Evolutionary conservation across 2,329 filamentous ascomycete genomes (phyloP).

Genomic region (Macrophomina phaseolina): DNA sequence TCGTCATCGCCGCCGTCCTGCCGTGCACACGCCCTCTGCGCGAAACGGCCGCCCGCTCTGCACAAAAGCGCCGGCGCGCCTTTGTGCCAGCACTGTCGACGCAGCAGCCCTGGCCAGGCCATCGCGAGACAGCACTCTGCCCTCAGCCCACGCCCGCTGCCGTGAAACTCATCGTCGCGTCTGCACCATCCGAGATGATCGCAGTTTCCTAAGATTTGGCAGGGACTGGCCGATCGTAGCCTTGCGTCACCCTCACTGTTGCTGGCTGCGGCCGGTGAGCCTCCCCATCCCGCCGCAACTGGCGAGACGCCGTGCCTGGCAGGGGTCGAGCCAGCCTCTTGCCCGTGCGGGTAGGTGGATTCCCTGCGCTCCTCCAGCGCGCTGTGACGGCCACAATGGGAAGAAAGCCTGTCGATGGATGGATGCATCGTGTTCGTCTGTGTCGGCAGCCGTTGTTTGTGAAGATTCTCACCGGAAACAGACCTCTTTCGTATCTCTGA

Average conservation of each 20-base stretch:
- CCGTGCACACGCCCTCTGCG: background rate
- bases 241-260: conserved; percentile 10
- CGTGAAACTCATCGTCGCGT: conserved; percentile 7
- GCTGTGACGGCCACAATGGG: background rate
- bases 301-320: conserved; percentile 21
- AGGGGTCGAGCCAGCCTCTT: conserved; percentile 10
- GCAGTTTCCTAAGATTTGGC: conserved; percentile 23
- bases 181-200: conserved; percentile 5
- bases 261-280: conserved; percentile 16
- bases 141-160: conserved; percentile 19
- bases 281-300: conserved; percentile 12
- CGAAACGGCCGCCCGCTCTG: background rate
- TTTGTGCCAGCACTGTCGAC: conserved; percentile 4
- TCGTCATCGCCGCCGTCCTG: conserved; percentile 2
- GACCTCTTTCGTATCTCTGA: background rate
- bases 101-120: conserved; percentile 2
- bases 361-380: background rate
- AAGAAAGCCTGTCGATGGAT: background rate
- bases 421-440: background rate
- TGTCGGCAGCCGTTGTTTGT: background rate
- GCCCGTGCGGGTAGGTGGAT: conserved; percentile 19
- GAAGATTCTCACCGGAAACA: background rate
- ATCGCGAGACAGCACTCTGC: conserved; percentile 20
- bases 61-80: conserved; percentile 19
- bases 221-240: background rate